These are phyloP conservation scores for Diaporthe batatas DNA, from an alignment of 2,329 filamentous ascomycete genomes.

Conservation along the genomic window DNA sequence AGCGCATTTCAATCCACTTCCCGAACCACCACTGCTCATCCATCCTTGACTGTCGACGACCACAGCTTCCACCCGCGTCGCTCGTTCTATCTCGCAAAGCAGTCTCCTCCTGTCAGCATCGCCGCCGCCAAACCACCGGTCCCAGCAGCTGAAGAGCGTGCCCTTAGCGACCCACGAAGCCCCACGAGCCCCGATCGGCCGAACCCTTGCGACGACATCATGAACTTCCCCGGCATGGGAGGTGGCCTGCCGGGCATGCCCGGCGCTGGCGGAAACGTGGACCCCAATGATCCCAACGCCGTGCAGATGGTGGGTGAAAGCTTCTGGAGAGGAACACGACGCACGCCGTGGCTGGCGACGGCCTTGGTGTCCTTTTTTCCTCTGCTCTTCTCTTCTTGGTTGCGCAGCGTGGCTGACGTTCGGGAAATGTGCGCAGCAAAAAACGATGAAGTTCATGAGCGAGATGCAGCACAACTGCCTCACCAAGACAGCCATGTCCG, in stretches of 20 bases:
- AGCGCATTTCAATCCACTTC: constrained; percentile 1
- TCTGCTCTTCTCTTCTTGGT: too few species aligned
- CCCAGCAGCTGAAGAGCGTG: background rate
- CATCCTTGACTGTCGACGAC: constrained; percentile 20
- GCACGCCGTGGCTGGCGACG: too few species aligned
- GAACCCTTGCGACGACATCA: constrained; percentile 43
- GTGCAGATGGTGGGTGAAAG: constrained; percentile 56
- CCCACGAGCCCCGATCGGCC: background rate
- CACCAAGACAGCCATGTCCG: constrained; percentile 89
- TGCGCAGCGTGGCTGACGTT: constrained; percentile 19
- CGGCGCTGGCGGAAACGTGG: constrained; percentile 47
- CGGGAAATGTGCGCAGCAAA: constrained; percentile 5
- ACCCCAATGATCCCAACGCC: constrained; percentile 61
- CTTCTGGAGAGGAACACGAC: background rate
- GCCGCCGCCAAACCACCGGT: background rate
- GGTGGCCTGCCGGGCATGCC: constrained; percentile 45
- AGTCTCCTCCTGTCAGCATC: background rate
- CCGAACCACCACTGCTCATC: background rate
- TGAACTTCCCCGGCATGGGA: constrained; percentile 55
- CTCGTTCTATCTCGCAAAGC: background rate
- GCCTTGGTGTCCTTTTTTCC: too few species aligned
- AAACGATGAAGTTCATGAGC: constrained; percentile 35
- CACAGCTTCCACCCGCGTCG: constrained; percentile 2
- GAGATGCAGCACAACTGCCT: constrained; percentile 95
- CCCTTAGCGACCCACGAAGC: background rate